Conservation (phyloP, 176 grass and related monocot genomes). For the Pharus latifolius region DNA sequence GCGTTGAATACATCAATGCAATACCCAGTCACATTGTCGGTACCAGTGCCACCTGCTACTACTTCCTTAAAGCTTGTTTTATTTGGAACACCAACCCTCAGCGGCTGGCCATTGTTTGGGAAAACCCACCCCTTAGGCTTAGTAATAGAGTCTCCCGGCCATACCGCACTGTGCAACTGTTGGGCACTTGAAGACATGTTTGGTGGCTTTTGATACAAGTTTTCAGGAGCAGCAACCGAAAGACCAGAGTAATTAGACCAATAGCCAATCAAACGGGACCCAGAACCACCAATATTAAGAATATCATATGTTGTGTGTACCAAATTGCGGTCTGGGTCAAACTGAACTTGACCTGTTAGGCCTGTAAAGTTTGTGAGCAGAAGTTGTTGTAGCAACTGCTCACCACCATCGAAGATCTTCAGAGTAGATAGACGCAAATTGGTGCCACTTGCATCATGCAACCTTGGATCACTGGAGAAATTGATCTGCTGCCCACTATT, state of each 20-base stretch:
- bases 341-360: conserved; percentile 48
- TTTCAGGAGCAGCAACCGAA: conserved; percentile 56
- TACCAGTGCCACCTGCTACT: conserved; percentile 28
- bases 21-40: conserved; percentile 50
- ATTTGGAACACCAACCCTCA: conserved; percentile 71
- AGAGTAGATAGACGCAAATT: conserved; percentile 50
- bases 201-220: conserved; percentile 40
- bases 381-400: conserved; percentile 51
- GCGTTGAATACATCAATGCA: conserved; percentile 70
- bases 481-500: conserved; percentile 29
- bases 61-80: conserved; percentile 73
- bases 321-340: conserved; percentile 47
- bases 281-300: conserved; percentile 43
- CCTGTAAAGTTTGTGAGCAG: conserved; percentile 70
- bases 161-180: conserved; percentile 37
- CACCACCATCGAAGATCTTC: conserved; percentile 50
- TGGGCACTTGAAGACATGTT: conserved; percentile 43
- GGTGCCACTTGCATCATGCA: conserved; percentile 44
- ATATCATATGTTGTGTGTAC: conserved; percentile 66
- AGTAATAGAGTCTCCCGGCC: conserved; percentile 39
- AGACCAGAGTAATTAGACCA: conserved; percentile 75
- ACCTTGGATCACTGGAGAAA: conserved; percentile 56
- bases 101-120: conserved; percentile 54
- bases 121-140: conserved; percentile 70
- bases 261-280: conserved; percentile 47